These are phyloP conservation scores for Knufia fluminis DNA, from an alignment of 2,329 filamentous ascomycete genomes.

Conservation along the genomic window DNA sequence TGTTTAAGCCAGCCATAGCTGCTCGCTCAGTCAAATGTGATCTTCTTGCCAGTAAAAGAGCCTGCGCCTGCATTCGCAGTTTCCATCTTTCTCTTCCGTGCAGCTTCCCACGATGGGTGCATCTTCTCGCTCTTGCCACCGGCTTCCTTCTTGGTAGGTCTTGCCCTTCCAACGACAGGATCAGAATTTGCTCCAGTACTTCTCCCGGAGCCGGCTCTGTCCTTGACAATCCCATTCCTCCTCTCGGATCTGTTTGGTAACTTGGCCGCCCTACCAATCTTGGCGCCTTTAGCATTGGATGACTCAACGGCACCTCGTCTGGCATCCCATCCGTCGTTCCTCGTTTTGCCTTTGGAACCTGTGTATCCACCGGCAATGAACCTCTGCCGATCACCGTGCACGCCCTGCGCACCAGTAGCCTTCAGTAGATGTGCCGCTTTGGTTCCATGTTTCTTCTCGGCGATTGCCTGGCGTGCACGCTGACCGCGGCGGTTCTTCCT, in stretches of 20 bases:
- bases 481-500: slow-evolving; percentile 53
- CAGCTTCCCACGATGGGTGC: slow-evolving; percentile 58
- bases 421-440: slow-evolving; percentile 47
- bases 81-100: slow-evolving; percentile 50
- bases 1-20: too few relatives aligned
- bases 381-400: slow-evolving; percentile 5
- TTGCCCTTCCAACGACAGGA: neutral
- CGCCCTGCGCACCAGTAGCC: slow-evolving; percentile 26
- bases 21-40: slow-evolving; percentile 39
- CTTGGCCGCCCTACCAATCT: slow-evolving; percentile 20
- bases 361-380: neutral
- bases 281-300: slow-evolving; percentile 8
- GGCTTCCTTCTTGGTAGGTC: neutral
- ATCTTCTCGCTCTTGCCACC: slow-evolving; percentile 41
- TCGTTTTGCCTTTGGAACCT: slow-evolving; percentile 18
- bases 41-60: slow-evolving; percentile 52
- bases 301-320: slow-evolving; percentile 44
- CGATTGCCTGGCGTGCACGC: slow-evolving; percentile 50
- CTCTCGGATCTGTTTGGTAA: neutral
- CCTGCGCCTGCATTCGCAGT: slow-evolving; percentile 35
- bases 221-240: slow-evolving; percentile 10
- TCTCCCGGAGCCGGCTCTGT: neutral
- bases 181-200: slow-evolving; percentile 20
- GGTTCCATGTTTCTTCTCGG: slow-evolving; percentile 53
- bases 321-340: slow-evolving; percentile 50